Percentiles rank a stretch among this genome's conserved stretches.
These are phyloP conservation scores for Boletus sp. DNA, from an alignment of 768 basidiomycete species.

Conservation along the genomic window DNA sequence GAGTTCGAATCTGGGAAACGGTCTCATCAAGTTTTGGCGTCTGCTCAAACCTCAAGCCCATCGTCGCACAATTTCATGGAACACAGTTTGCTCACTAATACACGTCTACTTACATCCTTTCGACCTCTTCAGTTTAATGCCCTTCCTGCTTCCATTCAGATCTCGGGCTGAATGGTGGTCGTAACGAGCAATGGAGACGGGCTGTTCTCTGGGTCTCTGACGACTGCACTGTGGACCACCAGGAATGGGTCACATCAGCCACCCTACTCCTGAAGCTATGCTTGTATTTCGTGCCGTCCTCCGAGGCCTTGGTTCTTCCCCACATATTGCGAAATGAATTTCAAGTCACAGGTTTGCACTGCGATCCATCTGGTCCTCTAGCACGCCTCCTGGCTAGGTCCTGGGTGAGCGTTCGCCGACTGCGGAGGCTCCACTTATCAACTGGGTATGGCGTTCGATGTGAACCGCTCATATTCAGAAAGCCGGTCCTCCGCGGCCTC, in stretches of 20 bases:
- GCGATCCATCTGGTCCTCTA: background rate
- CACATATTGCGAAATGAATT: background rate
- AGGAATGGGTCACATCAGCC: background rate
- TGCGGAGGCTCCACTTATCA: background rate
- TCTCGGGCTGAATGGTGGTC: background rate
- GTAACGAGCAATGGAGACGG: background rate
- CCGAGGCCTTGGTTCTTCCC: background rate
- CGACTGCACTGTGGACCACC: background rate
- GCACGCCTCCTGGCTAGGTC: background rate
- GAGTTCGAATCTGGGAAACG: background rate
- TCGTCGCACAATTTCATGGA: background rate
- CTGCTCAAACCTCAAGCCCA: background rate
- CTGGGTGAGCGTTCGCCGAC: background rate
- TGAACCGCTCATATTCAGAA: background rate
- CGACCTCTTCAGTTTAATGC: background rate
- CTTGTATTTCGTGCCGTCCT: background rate
- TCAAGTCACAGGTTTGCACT: background rate
- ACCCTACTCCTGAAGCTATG: background rate
- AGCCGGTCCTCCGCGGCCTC: background rate
- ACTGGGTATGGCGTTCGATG: background rate
- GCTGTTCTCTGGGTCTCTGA: background rate
- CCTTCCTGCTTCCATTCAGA: background rate
- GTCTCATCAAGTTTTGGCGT: too few species aligned
- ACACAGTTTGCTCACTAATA: background rate
- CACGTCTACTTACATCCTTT: background rate